phyloP scores from a whole-genome alignment of 2,329 filamentous ascomycete species.

The Lasiodiplodia citricola region DNA sequence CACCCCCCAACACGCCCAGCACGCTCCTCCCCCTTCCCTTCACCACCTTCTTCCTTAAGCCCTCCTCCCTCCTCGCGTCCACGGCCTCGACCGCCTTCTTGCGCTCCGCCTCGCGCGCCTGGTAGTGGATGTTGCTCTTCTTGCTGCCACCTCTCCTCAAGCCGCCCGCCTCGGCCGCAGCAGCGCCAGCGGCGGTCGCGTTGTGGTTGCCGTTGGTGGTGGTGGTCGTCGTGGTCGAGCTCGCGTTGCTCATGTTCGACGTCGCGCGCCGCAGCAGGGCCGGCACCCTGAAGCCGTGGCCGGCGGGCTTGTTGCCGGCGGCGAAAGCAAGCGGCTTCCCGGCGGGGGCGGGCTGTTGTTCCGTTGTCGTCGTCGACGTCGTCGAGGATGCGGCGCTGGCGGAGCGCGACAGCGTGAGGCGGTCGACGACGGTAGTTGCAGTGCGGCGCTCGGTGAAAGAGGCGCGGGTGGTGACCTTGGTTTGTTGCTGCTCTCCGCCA shows the following conservation, averaged over 20 bases:
- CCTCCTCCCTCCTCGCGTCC: conserved; percentile 57
- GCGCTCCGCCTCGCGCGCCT: conserved; percentile 63
- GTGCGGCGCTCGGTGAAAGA: conserved; percentile 45
- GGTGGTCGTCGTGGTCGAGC: conserved; percentile 26
- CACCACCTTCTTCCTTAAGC: conserved; percentile 51
- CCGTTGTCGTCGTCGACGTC: conserved; percentile 29
- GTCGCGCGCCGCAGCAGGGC: conserved; percentile 75
- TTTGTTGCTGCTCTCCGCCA: conserved; percentile 44
- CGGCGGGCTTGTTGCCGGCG: conserved; percentile 47
- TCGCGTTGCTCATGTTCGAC: conserved; percentile 51
- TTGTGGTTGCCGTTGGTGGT: conserved; percentile 26
- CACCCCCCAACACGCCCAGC: conserved; percentile 36
- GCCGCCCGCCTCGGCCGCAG: conserved; percentile 35
- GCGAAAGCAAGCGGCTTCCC: conserved; percentile 61
- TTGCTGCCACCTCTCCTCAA: conserved; percentile 59
- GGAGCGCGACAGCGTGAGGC: conserved; percentile 70
- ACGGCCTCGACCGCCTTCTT: conserved; percentile 56
- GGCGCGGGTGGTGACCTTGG: conserved; percentile 28
- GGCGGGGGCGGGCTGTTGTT: conserved; percentile 32
- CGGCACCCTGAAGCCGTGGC: conserved; percentile 68
- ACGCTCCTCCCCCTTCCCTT: conserved; percentile 39
- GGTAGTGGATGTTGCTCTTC: conserved; percentile 65
- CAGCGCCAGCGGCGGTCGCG: conserved; percentile 40
- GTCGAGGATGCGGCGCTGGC: conserved; percentile 27
- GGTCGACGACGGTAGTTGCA: conserved; percentile 67